A percentile compares a stretch with the other conserved stretches of the same genome.
These are phyloP conservation scores for Cyberlindnera nakhonratchasimensis DNA, from an alignment of 805 yeast species.

Conservation along the genomic window DNA sequence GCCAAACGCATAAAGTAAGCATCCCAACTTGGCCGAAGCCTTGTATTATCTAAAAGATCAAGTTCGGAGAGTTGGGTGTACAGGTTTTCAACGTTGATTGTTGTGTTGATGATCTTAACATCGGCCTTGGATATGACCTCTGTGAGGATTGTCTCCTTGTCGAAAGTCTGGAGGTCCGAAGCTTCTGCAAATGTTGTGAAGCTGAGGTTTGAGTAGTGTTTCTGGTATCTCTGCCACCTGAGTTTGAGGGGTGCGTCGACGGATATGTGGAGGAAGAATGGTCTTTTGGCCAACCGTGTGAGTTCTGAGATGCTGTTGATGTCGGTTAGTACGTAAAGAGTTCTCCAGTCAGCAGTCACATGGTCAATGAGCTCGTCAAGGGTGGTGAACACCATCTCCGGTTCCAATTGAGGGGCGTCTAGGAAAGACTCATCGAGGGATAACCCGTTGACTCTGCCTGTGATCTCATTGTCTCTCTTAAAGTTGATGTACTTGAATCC, in stretches of 20 bases:
- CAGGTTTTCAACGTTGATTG: conserved; percentile 35
- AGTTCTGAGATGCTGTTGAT: conserved; percentile 43
- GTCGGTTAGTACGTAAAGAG: conserved; percentile 55
- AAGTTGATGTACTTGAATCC: conserved; percentile 44
- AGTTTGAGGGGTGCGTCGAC: conserved; percentile 66
- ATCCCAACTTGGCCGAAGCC: conserved; percentile 94
- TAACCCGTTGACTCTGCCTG: conserved; percentile 16
- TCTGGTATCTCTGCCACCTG: conserved; percentile 35
- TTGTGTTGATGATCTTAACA: conserved; percentile 54
- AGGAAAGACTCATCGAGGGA: conserved; percentile 12
- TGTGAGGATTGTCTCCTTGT: conserved; percentile 31
- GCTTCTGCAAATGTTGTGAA: conserved; percentile 36
- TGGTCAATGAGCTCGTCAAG: conserved; percentile 48
- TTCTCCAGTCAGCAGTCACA: conserved; percentile 66
- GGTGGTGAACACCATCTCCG: conserved; percentile 34
- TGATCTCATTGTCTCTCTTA: conserved; percentile 10
- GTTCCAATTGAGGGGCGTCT: conserved; percentile 17
- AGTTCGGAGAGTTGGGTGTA: conserved; percentile 37
- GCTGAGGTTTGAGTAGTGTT: conserved; percentile 27
- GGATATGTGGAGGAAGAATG: conserved; percentile 78
- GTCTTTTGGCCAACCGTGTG: conserved; percentile 55
- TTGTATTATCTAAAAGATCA: conserved; percentile 45
- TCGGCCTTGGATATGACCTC: conserved; percentile 47
- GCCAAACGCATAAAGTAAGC: conserved; percentile 93
- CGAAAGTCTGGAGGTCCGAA: conserved; percentile 35